phyloP scores from a whole-genome alignment of 495 filamentous ascomycete species.

The Entonaema liquescens region DNA sequence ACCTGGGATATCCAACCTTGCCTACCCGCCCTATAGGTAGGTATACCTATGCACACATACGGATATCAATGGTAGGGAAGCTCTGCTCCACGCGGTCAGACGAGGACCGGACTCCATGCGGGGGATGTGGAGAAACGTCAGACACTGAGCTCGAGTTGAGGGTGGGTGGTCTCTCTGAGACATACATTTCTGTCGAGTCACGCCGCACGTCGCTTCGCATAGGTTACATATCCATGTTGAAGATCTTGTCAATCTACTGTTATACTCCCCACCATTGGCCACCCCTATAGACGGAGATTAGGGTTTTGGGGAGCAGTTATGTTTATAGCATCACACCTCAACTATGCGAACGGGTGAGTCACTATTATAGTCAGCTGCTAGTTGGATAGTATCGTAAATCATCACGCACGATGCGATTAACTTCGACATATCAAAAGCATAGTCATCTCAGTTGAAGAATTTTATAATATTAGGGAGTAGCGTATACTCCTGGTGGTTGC shows the following conservation, averaged over 20 bases:
- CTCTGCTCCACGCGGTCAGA: slow-evolving; percentile 35
- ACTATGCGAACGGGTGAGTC: background rate
- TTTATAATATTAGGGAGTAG: background rate
- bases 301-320: background rate
- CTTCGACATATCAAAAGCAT: background rate
- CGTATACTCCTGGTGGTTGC: background rate
- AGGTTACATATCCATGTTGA: slow-evolving; percentile 25
- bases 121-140: slow-evolving; percentile 37
- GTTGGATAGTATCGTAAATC: slow-evolving; percentile 1
- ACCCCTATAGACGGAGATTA: background rate
- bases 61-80: slow-evolving; percentile 10
- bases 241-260: slow-evolving; percentile 33
- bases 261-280: background rate
- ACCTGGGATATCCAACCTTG: slow-evolving; percentile 34
- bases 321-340: slow-evolving; percentile 3
- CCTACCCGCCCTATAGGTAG: slow-evolving; percentile 5
- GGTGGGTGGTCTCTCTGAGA: slow-evolving; percentile 17
- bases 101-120: slow-evolving; percentile 23
- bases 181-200: slow-evolving; percentile 37
- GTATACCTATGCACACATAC: slow-evolving; percentile 14
- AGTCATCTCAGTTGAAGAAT: background rate
- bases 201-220: slow-evolving; percentile 22
- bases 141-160: background rate
- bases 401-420: background rate
- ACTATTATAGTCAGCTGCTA: background rate